Percentiles rank a stretch among this genome's conserved stretches.
Conservation (phyloP, 2,329 filamentous ascomycete species). For the Lecanicillium sp. region DNA sequence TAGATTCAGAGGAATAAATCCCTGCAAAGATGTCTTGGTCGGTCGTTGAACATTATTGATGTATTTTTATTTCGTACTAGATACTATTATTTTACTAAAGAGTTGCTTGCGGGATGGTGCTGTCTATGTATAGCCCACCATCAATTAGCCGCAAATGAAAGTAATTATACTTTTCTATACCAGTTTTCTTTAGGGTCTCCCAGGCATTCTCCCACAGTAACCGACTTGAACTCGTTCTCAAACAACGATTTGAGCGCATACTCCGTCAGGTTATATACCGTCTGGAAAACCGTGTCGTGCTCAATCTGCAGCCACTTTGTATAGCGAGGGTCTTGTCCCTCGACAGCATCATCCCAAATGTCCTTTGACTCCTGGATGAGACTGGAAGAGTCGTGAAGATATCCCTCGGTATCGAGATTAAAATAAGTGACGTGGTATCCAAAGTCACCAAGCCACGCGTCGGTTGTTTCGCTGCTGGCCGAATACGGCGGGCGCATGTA, state of each 20-base stretch:
- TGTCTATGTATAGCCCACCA: too few relatives aligned
- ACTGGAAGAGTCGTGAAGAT: slow-evolving; percentile 40
- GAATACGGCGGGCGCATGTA: slow-evolving; percentile 39
- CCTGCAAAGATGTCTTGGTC: too few relatives aligned
- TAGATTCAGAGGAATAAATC: too few relatives aligned
- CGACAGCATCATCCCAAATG: slow-evolving; percentile 28
- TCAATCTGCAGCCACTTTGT: slow-evolving; percentile 43
- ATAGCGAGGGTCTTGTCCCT: slow-evolving; percentile 15
- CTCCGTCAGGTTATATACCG: slow-evolving; percentile 33
- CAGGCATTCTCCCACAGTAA: slow-evolving; percentile 44
- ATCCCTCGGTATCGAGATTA: slow-evolving; percentile 53
- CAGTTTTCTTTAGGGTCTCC: slow-evolving; percentile 33
- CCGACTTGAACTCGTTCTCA: slow-evolving; percentile 32
- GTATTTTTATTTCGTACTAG: too few relatives aligned
- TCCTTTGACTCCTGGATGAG: slow-evolving; percentile 37
- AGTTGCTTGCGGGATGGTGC: too few relatives aligned
- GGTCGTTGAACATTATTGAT: too few relatives aligned
- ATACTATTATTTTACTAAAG: too few relatives aligned
- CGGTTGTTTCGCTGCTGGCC: slow-evolving; percentile 30
- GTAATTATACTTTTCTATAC: slow-evolving; percentile 28
- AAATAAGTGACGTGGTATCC: slow-evolving; percentile 54
- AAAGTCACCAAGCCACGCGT: slow-evolving; percentile 30
- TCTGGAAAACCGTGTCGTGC: slow-evolving; percentile 40
- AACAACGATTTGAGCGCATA: slow-evolving; percentile 32
- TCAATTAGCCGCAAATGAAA: too few relatives aligned